Base-by-base conservation (phyloP, 2,329 filamentous ascomycete species). In the Teratosphaeria viscida region DNA sequence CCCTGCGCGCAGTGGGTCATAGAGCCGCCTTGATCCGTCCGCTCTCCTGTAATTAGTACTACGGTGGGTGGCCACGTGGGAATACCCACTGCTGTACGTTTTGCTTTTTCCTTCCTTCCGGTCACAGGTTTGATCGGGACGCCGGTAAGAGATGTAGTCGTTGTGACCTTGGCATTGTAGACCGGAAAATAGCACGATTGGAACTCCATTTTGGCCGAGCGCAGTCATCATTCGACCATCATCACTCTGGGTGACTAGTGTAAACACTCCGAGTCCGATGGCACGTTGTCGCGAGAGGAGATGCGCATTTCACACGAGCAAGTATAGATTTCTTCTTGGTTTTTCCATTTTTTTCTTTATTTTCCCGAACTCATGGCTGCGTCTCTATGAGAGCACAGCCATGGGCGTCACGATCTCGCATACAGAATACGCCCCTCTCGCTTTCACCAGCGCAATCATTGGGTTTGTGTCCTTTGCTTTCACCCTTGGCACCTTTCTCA, bases 391-490 rank as follows among this genome's bases (percentile, higher is more conserved):
- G 43, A n/a, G 19, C 26, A 37, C 52, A 23, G 57, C 34, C 16
- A 73, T 73, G 71, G 72, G 72, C 56, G 61, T 73, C 23, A 61
- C 67, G 37, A 56, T 73, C 26, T 72, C 68, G 12, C 68, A 64
- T 8, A 63, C 64, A 11, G 64, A 64, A 2, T 67, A 73, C 27
- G 64, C 72, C 2, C 73, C 74, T 2, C 62, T 77, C 32, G 72
- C 71, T 12, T 55, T 77, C 26, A 66, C 70, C 32, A 71, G 67
- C 27, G 72, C 65, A 35, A 66, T 73, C 35, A 74, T 77, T 34
- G 75, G 75, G 55, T 73, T 77, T 60, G 67, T 77, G 32, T 73
- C 71, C 43, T 77, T 77, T 53, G 72, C 72, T 35, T 76, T 77
- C 67, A 78, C 76, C 0, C 60, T 77, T 19, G 70, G 66, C n/a